Evolutionary conservation across 2,329 filamentous ascomycete genomes (phyloP).

Genomic region (Aspergillus vadensis): DNA sequence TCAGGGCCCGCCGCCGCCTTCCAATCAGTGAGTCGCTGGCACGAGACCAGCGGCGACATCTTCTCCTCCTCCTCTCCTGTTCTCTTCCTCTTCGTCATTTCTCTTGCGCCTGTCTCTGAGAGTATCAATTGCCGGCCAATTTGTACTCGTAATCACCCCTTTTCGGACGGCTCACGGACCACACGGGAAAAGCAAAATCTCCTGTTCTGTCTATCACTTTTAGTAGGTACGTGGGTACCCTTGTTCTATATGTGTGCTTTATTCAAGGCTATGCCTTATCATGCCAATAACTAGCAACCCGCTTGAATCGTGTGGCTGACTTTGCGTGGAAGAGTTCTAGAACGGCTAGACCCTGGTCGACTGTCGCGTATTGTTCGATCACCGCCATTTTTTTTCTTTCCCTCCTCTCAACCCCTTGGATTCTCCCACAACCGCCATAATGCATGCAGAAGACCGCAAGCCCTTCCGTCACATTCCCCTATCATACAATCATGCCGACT

Average conservation of each 20-base stretch:
- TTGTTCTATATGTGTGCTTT: background rate
- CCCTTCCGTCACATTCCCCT: conserved; percentile 65
- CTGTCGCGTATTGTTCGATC: background rate
- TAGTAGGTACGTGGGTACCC: background rate
- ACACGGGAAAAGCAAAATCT: background rate
- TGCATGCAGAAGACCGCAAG: conserved; percentile 5
- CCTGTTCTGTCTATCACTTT: background rate
- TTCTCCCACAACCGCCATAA: background rate
- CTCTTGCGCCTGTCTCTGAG: conserved; percentile 7
- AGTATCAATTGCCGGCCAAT: conserved; percentile 24
- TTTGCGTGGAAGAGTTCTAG: background rate
- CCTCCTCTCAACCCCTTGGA: background rate
- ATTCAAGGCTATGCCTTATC: background rate
- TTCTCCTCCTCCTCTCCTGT: conserved; percentile 17
- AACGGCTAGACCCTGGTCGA: background rate
- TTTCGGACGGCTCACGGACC: background rate
- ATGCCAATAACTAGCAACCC: background rate
- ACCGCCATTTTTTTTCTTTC: background rate
- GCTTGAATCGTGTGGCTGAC: background rate
- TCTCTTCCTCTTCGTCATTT: conserved; percentile 15
- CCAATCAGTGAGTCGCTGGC: conserved; percentile 19
- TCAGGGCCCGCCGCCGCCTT: conserved; percentile 11
- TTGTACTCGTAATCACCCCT: conserved; percentile 12
- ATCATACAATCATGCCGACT: conserved; percentile 74
- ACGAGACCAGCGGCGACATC: conserved; percentile 20